Evolutionary conservation across 148 eudicot genomes (phyloP).

Genomic region (Vaccinium vitisidaea): DNA sequence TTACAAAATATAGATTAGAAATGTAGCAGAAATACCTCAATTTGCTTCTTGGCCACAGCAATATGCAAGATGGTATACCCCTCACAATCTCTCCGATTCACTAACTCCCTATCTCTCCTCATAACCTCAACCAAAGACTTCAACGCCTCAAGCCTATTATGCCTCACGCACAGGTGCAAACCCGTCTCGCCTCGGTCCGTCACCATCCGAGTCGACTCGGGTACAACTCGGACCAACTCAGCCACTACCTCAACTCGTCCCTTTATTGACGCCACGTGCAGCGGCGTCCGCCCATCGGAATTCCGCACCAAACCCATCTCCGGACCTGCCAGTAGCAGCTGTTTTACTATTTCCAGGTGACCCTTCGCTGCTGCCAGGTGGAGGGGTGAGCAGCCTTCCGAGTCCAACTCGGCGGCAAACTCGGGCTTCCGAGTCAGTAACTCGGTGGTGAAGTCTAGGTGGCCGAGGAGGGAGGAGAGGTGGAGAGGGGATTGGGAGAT

Average conservation of each 20-base stretch:
- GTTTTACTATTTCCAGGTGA: background rate
- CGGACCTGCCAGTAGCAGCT: constrained; percentile 4
- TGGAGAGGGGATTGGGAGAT: constrained; percentile 31
- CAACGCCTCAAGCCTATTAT: constrained; percentile 19
- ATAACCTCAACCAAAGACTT: constrained; percentile 13
- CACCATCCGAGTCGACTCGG: constrained; percentile 12
- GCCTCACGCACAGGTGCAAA: constrained; percentile 29
- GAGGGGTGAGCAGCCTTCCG: constrained; percentile 25
- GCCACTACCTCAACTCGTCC: constrained; percentile 22
- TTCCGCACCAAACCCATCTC: constrained; percentile 22
- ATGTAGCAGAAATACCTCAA: constrained; percentile 15
- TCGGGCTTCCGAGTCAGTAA: constrained; percentile 21
- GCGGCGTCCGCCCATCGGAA: constrained; percentile 21
- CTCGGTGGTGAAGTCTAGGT: constrained; percentile 9
- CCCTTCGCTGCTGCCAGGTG: constrained; percentile 31
- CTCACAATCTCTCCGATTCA: constrained; percentile 22
- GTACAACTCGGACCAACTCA: constrained; percentile 13
- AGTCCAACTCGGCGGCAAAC: constrained; percentile 23
- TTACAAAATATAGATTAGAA: no score
- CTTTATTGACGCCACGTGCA: constrained; percentile 29
- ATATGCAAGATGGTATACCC: constrained; percentile 31
- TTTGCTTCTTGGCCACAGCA: constrained; percentile 25
- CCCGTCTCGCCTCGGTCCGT: constrained; percentile 26
- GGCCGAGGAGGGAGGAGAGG: constrained; percentile 31
- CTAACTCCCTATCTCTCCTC: constrained; percentile 11